Evolutionary conservation across 352 stramenopile species (phyloP).

Genomic region (Globisporangium parvum): DNA sequence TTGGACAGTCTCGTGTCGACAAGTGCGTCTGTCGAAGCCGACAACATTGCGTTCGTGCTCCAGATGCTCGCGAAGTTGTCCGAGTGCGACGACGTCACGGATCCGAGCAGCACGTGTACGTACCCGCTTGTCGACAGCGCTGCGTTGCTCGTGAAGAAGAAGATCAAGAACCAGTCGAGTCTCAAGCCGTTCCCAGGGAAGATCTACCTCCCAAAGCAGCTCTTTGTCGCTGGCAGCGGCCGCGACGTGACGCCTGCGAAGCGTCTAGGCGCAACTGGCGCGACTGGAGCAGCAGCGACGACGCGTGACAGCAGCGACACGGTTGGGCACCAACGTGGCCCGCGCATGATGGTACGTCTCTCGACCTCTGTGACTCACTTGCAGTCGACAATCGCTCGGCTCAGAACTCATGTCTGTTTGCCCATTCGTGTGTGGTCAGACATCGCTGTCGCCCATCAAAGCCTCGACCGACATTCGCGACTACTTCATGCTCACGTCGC

Average conservation of each 20-base stretch:
- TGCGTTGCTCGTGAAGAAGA: constrained; percentile 60
- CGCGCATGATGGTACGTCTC: constrained; percentile 48
- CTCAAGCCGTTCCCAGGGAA: constrained; percentile 77
- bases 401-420: constrained; percentile 3
- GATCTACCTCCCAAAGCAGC: constrained; percentile 76
- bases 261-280: not conserved
- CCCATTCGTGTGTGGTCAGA: constrained; percentile 25
- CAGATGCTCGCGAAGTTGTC: constrained; percentile 78
- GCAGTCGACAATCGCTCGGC: not conserved
- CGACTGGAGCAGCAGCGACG: not conserved
- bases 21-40: constrained; percentile 32
- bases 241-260: not conserved
- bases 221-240: constrained; percentile 27
- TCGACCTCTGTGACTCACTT: not conserved
- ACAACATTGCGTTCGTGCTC: constrained; percentile 85
- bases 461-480: constrained; percentile 27
- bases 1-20: constrained; percentile 60
- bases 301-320: not conserved
- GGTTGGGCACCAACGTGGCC: constrained; percentile 2
- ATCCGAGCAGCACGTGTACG: constrained; percentile 33
- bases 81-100: constrained; percentile 54
- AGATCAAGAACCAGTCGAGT: constrained; percentile 83
- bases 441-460: constrained; percentile 74
- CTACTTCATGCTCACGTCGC: constrained; percentile 62
- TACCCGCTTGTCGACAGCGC: constrained; percentile 63